phyloP scores from a whole-genome alignment of 2,329 filamentous ascomycete genomes.

The Fusarium sp. region DNA sequence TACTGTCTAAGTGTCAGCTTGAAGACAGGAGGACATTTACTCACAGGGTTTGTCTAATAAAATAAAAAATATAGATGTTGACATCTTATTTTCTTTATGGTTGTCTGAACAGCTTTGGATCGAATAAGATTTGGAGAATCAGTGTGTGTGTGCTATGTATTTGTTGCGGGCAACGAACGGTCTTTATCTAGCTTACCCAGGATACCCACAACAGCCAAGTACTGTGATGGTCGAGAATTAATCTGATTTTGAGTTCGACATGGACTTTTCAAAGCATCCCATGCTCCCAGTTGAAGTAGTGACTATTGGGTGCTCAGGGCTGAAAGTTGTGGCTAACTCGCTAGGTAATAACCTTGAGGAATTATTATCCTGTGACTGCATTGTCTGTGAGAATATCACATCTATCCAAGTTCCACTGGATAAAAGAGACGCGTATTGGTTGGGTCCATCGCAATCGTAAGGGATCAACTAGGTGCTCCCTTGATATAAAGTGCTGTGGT shows the following conservation, averaged over 20 bases:
- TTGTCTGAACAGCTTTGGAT: background rate
- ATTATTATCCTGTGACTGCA: too few relatives aligned
- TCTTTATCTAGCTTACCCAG: constrained; percentile 7
- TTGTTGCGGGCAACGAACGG: constrained; percentile 14
- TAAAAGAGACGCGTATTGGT: background rate
- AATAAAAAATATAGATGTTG: background rate
- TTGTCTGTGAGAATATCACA: too few relatives aligned
- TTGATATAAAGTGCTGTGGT: constrained; percentile 13
- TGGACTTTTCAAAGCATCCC: background rate
- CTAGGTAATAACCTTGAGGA: too few relatives aligned
- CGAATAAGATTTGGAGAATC: background rate
- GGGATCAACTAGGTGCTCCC: background rate
- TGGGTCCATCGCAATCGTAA: background rate
- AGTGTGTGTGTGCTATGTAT: background rate
- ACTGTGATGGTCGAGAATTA: constrained; percentile 8
- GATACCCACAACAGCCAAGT: constrained; percentile 27
- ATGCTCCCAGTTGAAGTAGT: too few relatives aligned
- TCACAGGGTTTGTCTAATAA: background rate
- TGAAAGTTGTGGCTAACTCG: too few relatives aligned
- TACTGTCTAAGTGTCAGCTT: background rate
- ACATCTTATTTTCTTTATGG: background rate
- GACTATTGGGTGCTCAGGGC: too few relatives aligned
- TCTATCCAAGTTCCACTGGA: background rate
- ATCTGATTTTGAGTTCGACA: background rate
- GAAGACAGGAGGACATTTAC: background rate